These are phyloP conservation scores for Chenopodium suecicum DNA, from an alignment of 148 eudicot genomes.

Conservation along the genomic window DNA sequence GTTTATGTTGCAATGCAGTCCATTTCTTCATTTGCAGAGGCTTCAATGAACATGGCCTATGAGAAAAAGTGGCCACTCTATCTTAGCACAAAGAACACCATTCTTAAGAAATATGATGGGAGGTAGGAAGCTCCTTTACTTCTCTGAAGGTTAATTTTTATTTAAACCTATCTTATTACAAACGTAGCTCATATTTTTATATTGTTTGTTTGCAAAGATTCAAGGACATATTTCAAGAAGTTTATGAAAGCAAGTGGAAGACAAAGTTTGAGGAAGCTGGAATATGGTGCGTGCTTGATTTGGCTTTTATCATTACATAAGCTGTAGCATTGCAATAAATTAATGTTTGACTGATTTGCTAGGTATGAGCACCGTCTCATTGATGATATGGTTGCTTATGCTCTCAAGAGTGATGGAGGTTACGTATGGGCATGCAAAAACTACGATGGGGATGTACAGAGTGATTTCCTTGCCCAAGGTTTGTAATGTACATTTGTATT, in stretches of 20 bases:
- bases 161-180: neutral
- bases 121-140: slow-evolving; percentile 41
- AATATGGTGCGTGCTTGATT: slow-evolving; percentile 58
- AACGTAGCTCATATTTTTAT: too few relatives aligned
- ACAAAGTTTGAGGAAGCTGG: slow-evolving; percentile 79
- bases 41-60: slow-evolving; percentile 84
- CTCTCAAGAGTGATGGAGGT: slow-evolving; percentile 93
- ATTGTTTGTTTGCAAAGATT: slow-evolving; percentile 43
- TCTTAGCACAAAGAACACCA: slow-evolving; percentile 96
- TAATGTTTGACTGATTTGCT: slow-evolving; percentile 14
- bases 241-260: slow-evolving; percentile 79
- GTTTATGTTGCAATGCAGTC: slow-evolving; percentile 45
- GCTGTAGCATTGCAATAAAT: neutral
- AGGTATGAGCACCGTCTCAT: slow-evolving; percentile 99
- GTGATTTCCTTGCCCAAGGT: slow-evolving; percentile 98
- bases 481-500: neutral
- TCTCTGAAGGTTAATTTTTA: neutral
- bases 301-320: neutral
- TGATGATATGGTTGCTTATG: slow-evolving; percentile 98
- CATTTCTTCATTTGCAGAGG: slow-evolving; percentile 81
- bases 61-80: slow-evolving; percentile 92
- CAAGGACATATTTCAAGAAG: slow-evolving; percentile 95
- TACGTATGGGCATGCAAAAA: slow-evolving; percentile 99
- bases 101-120: slow-evolving; percentile 92
- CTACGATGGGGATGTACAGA: slow-evolving; percentile 96